A percentile compares a stretch with the other conserved stretches of the same genome.
Evolutionary conservation across 2,329 filamentous ascomycete genomes (phyloP).

Genomic region (Didymella segeticola): DNA sequence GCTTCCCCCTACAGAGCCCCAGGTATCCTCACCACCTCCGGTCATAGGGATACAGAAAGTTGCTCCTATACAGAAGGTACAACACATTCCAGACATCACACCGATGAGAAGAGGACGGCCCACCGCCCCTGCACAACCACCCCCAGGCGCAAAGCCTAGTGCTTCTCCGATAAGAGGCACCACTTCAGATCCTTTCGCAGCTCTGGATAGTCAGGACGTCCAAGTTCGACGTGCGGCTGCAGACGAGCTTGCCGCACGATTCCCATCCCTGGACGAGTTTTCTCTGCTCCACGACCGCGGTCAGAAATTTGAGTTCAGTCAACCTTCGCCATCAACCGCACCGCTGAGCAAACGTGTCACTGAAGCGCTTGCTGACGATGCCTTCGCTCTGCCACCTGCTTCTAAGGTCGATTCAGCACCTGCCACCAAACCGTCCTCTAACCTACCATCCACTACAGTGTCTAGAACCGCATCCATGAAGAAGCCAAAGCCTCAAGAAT

Average conservation of each 20-base stretch:
- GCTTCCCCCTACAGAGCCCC: constrained; percentile 63
- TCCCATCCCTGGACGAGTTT: constrained; percentile 93
- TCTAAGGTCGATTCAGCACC: constrained; percentile 39
- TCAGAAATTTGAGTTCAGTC: constrained; percentile 80
- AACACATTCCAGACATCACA: constrained; percentile 83
- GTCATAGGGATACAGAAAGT: constrained; percentile 82
- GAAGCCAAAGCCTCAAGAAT: constrained; percentile 29
- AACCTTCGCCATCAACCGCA: constrained; percentile 51
- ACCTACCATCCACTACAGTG: constrained; percentile 39
- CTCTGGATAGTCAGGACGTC: constrained; percentile 73
- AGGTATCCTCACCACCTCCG: constrained; percentile 60
- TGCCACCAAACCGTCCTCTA: constrained; percentile 35
- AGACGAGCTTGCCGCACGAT: constrained; percentile 84
- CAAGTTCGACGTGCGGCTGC: constrained; percentile 58
- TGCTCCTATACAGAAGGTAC: constrained; percentile 72
- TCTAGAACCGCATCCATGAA: constrained; percentile 44
- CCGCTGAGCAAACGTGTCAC: constrained; percentile 70
- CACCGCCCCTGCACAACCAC: constrained; percentile 57
- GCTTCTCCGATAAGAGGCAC: constrained; percentile 74
- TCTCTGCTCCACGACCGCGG: constrained; percentile 85
- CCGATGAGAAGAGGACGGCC: constrained; percentile 92
- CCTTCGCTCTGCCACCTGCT: constrained; percentile 65
- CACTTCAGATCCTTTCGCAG: constrained; percentile 85
- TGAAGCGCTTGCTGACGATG: constrained; percentile 82
- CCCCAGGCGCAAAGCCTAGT: constrained; percentile 59